A percentile compares a stretch with the other conserved stretches of the same genome.
phyloP scores from a whole-genome alignment of 257 asterid species.

The Mitragyna speciosa region DNA sequence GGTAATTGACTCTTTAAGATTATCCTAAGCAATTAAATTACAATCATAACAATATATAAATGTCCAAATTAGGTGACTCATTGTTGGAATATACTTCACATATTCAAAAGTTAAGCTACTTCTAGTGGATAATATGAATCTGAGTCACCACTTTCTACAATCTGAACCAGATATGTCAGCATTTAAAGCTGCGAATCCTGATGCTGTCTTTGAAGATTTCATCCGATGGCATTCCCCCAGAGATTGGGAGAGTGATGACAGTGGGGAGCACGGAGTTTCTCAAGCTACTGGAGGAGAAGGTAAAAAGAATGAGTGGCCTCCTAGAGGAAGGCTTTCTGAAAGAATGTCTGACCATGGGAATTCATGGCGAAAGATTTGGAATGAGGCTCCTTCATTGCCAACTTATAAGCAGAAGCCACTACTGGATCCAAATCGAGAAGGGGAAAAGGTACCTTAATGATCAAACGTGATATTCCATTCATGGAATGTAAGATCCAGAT shows the following conservation, averaged over 20 bases:
- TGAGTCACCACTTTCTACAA: constrained; percentile 1
- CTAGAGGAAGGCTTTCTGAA: constrained; percentile 81
- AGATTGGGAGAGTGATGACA: constrained; percentile 78
- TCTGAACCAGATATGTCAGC: constrained; percentile 81
- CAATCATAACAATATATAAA: too few relatives aligned
- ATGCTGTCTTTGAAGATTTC: constrained; percentile 93
- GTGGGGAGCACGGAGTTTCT: constrained; percentile 38
- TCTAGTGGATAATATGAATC: not conserved
- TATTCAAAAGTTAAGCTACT: too few relatives aligned
- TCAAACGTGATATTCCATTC: not conserved
- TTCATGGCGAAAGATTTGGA: constrained; percentile 92
- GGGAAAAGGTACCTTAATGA: constrained; percentile 73
- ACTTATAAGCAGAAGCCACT: constrained; percentile 85
- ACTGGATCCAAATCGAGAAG: constrained; percentile 90
- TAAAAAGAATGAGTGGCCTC: constrained; percentile 67
- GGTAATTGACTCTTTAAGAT: not conserved
- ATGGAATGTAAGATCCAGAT: not conserved
- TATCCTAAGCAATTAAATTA: not conserved
- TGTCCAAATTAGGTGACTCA: not conserved
- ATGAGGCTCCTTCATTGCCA: constrained; percentile 62
- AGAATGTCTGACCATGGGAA: constrained; percentile 89
- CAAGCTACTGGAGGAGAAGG: constrained; percentile 25
- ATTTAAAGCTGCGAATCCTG: constrained; percentile 93
- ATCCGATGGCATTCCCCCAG: constrained; percentile 98
- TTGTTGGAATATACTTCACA: not conserved